These are phyloP conservation scores for Blastobotrys mokoenaii DNA, from an alignment of 805 yeast species.

Conservation along the genomic window DNA sequence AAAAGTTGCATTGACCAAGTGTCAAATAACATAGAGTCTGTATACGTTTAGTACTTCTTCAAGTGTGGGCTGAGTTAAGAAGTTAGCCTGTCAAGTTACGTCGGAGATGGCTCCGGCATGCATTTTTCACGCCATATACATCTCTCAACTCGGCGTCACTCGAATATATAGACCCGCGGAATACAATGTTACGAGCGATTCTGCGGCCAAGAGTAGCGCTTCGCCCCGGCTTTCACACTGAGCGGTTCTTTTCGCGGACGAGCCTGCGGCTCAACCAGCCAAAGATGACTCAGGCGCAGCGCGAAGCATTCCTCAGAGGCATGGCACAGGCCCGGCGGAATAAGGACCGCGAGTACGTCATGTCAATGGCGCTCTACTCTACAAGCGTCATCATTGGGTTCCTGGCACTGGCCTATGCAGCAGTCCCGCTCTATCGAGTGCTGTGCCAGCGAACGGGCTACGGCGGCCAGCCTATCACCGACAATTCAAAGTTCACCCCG, in stretches of 20 bases:
- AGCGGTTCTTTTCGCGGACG: not conserved
- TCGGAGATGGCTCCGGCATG: too few species aligned
- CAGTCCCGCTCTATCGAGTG: slow-evolving; percentile 88
- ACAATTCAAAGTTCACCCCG: slow-evolving; percentile 65
- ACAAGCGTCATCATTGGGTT: slow-evolving; percentile 50
- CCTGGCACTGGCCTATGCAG: slow-evolving; percentile 73
- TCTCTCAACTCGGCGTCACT: too few species aligned
- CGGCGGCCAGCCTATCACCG: slow-evolving; percentile 94
- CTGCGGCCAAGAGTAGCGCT: not conserved
- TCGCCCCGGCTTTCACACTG: not conserved
- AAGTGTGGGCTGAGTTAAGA: too few species aligned
- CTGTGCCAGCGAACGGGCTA: slow-evolving; percentile 92
- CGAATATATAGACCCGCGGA: too few species aligned
- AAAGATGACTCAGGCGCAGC: slow-evolving; percentile 9
- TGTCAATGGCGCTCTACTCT: slow-evolving; percentile 13
- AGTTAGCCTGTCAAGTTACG: too few species aligned
- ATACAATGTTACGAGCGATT: not conserved
- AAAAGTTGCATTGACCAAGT: too few species aligned
- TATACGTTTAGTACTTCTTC: too few species aligned
- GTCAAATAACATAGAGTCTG: too few species aligned
- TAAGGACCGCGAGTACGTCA: slow-evolving; percentile 5
- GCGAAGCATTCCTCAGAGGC: slow-evolving; percentile 17
- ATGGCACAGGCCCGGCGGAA: slow-evolving; percentile 12
- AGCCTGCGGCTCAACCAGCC: not conserved
- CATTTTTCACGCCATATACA: too few species aligned